phyloP scores from a whole-genome alignment of 371 early-diverging fungal genomes.

The Dinochytrium kinnereticum region DNA sequence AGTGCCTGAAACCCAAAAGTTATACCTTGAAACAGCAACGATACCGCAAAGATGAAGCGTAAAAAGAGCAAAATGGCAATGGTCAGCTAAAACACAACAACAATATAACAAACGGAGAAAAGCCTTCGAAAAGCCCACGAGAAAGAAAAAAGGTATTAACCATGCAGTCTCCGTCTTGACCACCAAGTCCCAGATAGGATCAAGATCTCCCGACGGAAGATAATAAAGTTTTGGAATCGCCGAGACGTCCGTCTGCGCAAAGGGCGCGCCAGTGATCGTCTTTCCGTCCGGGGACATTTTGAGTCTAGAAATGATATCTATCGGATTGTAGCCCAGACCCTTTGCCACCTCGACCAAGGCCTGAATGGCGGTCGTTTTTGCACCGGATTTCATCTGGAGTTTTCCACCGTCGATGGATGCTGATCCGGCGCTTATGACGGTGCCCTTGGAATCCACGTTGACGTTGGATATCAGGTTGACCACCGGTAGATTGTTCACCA shows the following conservation, averaged over 20 bases:
- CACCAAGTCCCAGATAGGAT: neutral
- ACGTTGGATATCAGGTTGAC: constrained; percentile 26
- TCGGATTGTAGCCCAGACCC: neutral
- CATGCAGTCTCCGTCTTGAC: neutral
- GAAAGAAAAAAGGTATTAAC: neutral
- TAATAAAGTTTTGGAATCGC: constrained; percentile 29
- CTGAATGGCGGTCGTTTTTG: neutral
- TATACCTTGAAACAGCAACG: neutral
- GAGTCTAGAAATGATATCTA: neutral
- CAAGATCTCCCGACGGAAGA: neutral
- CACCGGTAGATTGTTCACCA: constrained; percentile 19
- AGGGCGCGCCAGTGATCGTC: constrained; percentile 21
- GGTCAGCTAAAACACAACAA: neutral
- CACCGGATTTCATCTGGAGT: neutral
- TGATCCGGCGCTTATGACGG: constrained; percentile 58
- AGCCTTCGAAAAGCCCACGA: neutral
- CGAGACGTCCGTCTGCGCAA: constrained; percentile 28
- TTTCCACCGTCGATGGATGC: neutral
- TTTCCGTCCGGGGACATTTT: constrained; percentile 7
- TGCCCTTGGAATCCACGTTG: constrained; percentile 43
- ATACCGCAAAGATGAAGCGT: neutral
- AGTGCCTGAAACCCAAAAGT: constrained; percentile 21
- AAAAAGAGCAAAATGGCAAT: neutral
- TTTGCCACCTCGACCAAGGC: neutral
- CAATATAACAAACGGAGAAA: too few species aligned